These are phyloP conservation scores for Sarocladium kiliense DNA, from an alignment of 2,329 filamentous ascomycete species.

Conservation along the genomic window DNA sequence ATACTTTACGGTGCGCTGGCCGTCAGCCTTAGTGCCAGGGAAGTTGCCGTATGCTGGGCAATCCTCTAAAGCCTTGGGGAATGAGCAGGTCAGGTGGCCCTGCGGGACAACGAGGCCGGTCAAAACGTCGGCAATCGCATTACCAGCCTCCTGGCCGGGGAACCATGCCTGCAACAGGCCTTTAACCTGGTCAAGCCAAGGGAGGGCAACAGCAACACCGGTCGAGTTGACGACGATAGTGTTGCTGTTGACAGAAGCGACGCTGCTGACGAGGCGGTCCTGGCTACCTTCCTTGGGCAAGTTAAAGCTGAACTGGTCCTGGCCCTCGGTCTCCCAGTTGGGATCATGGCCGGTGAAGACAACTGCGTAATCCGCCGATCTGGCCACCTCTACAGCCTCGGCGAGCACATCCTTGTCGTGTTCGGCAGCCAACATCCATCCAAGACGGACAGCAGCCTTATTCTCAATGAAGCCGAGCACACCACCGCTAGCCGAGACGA, in stretches of 20 bases:
- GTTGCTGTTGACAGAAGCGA: slow-evolving; percentile 52
- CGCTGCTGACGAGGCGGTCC: slow-evolving; percentile 51
- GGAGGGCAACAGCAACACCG: slow-evolving; percentile 54
- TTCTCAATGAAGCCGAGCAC: slow-evolving; percentile 22
- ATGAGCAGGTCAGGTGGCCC: slow-evolving; percentile 58
- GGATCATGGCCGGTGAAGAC: slow-evolving; percentile 52
- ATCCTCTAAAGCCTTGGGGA: slow-evolving; percentile 47
- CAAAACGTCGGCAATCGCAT: slow-evolving; percentile 60
- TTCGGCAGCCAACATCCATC: slow-evolving; percentile 24
- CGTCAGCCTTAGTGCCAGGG: slow-evolving; percentile 32
- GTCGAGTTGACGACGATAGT: slow-evolving; percentile 59
- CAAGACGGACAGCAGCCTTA: slow-evolving; percentile 19
- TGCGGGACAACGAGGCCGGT: slow-evolving; percentile 58
- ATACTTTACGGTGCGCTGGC: slow-evolving; percentile 43
- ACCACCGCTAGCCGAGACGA: slow-evolving; percentile 15
- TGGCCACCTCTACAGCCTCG: slow-evolving; percentile 48
- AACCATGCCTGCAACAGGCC: slow-evolving; percentile 63
- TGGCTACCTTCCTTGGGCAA: slow-evolving; percentile 55
- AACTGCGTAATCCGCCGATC: slow-evolving; percentile 54
- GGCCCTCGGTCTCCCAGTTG: slow-evolving; percentile 43
- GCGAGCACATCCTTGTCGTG: slow-evolving; percentile 29
- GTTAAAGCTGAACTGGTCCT: slow-evolving; percentile 66
- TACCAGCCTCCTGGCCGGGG: slow-evolving; percentile 62
- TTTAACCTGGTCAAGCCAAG: slow-evolving; percentile 47
- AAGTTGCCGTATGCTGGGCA: slow-evolving; percentile 34